phyloP scores from a whole-genome alignment of 352 stramenopile genomes.

The Elongisporangium anandrum region DNA sequence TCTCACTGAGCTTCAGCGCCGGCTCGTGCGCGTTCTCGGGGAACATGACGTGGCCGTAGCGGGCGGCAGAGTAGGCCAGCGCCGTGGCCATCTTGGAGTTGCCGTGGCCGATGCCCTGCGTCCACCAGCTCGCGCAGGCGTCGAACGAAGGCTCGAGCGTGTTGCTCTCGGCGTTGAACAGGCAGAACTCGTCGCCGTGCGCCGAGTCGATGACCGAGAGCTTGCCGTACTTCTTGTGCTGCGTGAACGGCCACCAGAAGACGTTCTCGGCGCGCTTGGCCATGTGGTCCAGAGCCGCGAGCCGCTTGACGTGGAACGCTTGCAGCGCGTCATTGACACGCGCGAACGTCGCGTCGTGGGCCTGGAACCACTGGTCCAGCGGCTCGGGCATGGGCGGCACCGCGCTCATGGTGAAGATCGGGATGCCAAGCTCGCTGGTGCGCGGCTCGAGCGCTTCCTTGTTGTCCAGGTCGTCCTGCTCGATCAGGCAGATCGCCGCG shows the following conservation, averaged over 20 bases:
- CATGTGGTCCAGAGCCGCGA: conserved; percentile 56
- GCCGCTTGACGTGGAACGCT: conserved; percentile 46
- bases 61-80: conserved; percentile 83
- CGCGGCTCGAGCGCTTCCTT: conserved; percentile 55
- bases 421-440: conserved; percentile 62
- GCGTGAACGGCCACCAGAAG: conserved; percentile 94
- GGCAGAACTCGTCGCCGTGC: conserved; percentile 83
- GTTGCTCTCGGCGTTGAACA: conserved; percentile 43
- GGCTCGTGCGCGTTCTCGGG: conserved; percentile 88
- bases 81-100: conserved; percentile 86
- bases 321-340: conserved; percentile 44
- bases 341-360: conserved; percentile 45
- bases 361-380: conserved; percentile 61
- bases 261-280: conserved; percentile 55
- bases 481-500: conserved; percentile 74
- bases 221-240: conserved; percentile 83
- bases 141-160: conserved; percentile 77
- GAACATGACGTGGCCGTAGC: conserved; percentile 93
- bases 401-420: conserved; percentile 66
- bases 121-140: conserved; percentile 92
- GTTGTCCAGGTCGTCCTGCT: conserved; percentile 72
- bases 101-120: conserved; percentile 87
- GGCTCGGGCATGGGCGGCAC: conserved; percentile 74
- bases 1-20: conserved; percentile 72
- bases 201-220: conserved; percentile 89